These are phyloP conservation scores for Fusarium sororula DNA, from an alignment of 2,329 filamentous ascomycete species.

Conservation along the genomic window DNA sequence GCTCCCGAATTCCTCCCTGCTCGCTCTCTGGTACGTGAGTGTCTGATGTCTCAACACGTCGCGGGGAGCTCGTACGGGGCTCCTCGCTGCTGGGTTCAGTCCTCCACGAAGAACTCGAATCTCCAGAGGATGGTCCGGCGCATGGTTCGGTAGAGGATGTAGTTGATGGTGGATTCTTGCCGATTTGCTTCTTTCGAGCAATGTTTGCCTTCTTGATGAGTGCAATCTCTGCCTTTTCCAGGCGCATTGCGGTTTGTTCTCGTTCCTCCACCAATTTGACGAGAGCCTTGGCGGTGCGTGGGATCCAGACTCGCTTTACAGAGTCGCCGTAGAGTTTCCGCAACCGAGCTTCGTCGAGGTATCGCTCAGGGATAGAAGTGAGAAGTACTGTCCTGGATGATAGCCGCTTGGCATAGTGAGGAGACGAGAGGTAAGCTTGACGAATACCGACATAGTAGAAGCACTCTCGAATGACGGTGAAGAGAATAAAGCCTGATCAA, in stretches of 20 bases:
- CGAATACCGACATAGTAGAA: conserved; percentile 93
- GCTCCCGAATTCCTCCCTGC: neutral
- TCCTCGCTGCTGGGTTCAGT: conserved; percentile 20
- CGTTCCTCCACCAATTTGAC: conserved; percentile 84
- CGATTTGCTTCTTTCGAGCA: conserved; percentile 67
- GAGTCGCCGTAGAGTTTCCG: conserved; percentile 83
- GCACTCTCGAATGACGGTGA: conserved; percentile 85
- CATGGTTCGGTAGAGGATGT: conserved; percentile 18
- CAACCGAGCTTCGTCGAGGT: conserved; percentile 79
- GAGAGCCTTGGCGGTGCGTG: conserved; percentile 78
- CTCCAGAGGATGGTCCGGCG: conserved; percentile 12
- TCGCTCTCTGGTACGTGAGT: neutral
- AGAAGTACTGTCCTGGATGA: conserved; percentile 93
- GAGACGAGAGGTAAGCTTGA: conserved; percentile 90
- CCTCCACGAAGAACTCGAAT: conserved; percentile 22
- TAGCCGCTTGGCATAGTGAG: conserved; percentile 82
- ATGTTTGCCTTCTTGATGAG: conserved; percentile 83
- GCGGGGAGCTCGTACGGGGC: neutral
- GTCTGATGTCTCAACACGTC: conserved; percentile 9
- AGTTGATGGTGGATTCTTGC: neutral
- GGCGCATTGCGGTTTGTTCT: conserved; percentile 79
- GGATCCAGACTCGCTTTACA: conserved; percentile 86
- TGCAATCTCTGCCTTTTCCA: conserved; percentile 88
- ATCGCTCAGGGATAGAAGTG: conserved; percentile 81
- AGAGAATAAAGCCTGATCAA: conserved; percentile 79